Conservation (phyloP, 2,329 filamentous ascomycete genomes). For the Pseudocercospora cruenta region DNA sequence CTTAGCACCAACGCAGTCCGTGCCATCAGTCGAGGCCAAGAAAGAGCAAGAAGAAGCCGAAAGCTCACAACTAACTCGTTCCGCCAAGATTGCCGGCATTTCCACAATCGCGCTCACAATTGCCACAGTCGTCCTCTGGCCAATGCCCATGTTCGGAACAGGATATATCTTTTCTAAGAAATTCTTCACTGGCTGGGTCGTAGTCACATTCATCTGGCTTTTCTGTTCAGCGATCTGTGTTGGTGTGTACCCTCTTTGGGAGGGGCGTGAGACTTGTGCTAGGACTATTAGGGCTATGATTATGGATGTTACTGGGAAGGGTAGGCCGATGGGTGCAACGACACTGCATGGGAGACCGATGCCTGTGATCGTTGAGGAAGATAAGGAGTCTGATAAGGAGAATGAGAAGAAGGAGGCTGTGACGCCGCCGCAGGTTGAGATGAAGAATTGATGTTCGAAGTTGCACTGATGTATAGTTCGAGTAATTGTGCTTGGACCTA, state of each 20-base stretch:
- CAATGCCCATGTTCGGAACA: constrained; percentile 53
- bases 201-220: constrained; percentile 53
- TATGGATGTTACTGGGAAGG: constrained; percentile 10
- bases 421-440: constrained; percentile 11
- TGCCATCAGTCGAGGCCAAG: not conserved
- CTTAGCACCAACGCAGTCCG: not conserved
- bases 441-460: not conserved
- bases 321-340: not conserved
- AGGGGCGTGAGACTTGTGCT: constrained; percentile 7
- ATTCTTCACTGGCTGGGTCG: constrained; percentile 53
- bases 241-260: constrained; percentile 14
- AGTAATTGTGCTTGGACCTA: too few relatives aligned
- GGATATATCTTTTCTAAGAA: constrained; percentile 53
- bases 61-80: constrained; percentile 44
- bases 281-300: constrained; percentile 14
- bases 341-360: not conserved
- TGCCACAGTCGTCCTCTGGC: constrained; percentile 53
- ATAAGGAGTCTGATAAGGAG: constrained; percentile 3
- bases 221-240: constrained; percentile 44
- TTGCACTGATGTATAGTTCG: too few relatives aligned
- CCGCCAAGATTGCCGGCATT: constrained; percentile 55
- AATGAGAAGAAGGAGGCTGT: constrained; percentile 9
- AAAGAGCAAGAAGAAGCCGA: constrained; percentile 31
- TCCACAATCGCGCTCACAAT: constrained; percentile 65
- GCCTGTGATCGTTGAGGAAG: not conserved